Evolutionary conservation across 192 early-diverging fungal genomes (phyloP), one percentile per base, ranked within the genome.

Genomic region (Coemansia sp.): DNA sequence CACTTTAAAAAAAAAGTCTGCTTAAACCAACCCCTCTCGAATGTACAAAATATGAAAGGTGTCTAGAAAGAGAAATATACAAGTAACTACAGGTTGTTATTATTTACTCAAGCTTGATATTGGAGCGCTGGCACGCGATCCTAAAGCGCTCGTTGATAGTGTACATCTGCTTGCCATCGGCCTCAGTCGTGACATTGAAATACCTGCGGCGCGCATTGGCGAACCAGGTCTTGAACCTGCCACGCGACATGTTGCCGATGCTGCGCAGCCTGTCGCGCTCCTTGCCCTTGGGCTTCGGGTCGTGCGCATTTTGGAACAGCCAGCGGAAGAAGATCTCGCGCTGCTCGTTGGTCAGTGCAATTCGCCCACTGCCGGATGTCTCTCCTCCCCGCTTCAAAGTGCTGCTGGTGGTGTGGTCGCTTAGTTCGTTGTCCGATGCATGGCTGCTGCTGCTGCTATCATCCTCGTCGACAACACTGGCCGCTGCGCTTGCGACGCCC

Each of bases 221-320:
- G 43, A 81, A 81, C 79, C 79, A 81, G 15, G 79, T 81, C 74
- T 81, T 81, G 68, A 81, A 81, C 43, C 79, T 58, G 64, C 68
- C 79, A 42, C 67, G 72, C 28, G 64, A 60, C 79, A 81, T 81
- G 61, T 73, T 67, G 40, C 70, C 79, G 21, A 81, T 67, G 57
- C 42, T 9, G 28, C 73, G 64, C 25, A 81, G 74, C 21, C 67
- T 53, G 28, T 81, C 79, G 58, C 79, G 73, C 64, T 81, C 79
- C 33, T 46, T 59, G 60, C 79, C 79, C 67, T 67, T 81, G 73
- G 79, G 79, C 71, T 76, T 76, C 28, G 79, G 79, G 68, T 81
- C 72, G 30, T 73, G 63, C 3, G 57, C 25, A 61, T 81, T 75
- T 12, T 67, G 26, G 48, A 70, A 73, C 48, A 81, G 61, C 79